A percentile compares a stretch with the other conserved stretches of the same genome.
phyloP scores from a whole-genome alignment of 2,329 filamentous ascomycete genomes.

The Phyllosticta citriasiana region DNA sequence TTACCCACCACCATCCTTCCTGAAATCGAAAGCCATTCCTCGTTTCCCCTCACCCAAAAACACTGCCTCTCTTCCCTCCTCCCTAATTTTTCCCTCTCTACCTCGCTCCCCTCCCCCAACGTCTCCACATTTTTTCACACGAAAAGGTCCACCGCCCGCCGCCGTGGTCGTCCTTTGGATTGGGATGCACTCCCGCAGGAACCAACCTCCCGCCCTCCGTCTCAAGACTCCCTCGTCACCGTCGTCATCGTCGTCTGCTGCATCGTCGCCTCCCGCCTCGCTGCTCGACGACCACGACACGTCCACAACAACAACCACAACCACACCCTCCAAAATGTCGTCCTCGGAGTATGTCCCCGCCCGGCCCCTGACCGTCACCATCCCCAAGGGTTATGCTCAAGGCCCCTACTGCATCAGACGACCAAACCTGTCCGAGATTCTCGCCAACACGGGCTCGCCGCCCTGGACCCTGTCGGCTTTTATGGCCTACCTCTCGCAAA shows the following conservation, averaged over 20 bases:
- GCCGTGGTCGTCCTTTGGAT: slow-evolving; percentile 6
- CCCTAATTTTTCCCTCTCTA: too few relatives aligned
- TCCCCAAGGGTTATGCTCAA: slow-evolving; percentile 30
- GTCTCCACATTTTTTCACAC: too few relatives aligned
- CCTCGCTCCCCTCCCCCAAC: neutral
- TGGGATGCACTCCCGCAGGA: slow-evolving; percentile 28
- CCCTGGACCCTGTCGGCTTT: slow-evolving; percentile 90
- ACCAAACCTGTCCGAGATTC: slow-evolving; percentile 76
- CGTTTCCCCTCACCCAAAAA: neutral
- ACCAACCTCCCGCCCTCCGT: slow-evolving; percentile 19
- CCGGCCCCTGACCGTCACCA: slow-evolving; percentile 41
- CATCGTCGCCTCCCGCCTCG: slow-evolving; percentile 23
- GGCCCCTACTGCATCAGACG: slow-evolving; percentile 47
- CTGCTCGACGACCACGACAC: slow-evolving; percentile 19
- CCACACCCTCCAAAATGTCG: slow-evolving; percentile 32
- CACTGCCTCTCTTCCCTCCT: neutral
- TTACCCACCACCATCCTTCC: neutral
- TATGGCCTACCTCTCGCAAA: slow-evolving; percentile 93
- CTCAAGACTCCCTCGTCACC: slow-evolving; percentile 19
- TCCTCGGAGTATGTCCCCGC: slow-evolving; percentile 38
- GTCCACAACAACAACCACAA: neutral
- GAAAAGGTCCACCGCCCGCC: too few relatives aligned
- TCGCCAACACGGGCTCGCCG: slow-evolving; percentile 73
- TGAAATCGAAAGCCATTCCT: neutral
- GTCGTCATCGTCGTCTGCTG: slow-evolving; percentile 17